Conservation (phyloP, 2,329 filamentous ascomycete genomes). For the Ophiosphaerella herpotricha region DNA sequence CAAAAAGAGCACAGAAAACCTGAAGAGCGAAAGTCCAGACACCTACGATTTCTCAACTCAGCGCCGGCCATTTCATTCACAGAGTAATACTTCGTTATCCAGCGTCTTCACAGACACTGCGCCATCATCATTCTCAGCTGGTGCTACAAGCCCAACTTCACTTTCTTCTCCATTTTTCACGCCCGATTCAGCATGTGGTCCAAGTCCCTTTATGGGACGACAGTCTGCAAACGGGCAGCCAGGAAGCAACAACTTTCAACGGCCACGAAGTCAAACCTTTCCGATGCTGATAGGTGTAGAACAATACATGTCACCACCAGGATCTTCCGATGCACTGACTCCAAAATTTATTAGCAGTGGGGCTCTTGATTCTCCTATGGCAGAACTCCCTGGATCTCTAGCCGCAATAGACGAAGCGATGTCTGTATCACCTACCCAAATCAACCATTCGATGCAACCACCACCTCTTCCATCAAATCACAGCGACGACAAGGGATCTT, state of each 20-base stretch:
- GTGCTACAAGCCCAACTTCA: slow-evolving; percentile 73
- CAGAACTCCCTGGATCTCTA: slow-evolving; percentile 49
- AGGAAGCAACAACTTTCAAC: slow-evolving; percentile 63
- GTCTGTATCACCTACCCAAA: slow-evolving; percentile 39
- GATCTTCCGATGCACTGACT: slow-evolving; percentile 59
- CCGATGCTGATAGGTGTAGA: slow-evolving; percentile 69
- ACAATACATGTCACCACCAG: slow-evolving; percentile 57
- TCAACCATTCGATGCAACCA: slow-evolving; percentile 52
- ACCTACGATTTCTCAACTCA: slow-evolving; percentile 64
- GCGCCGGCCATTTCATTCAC: slow-evolving; percentile 69
- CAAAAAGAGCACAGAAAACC: slow-evolving; percentile 70
- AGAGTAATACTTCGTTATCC: slow-evolving; percentile 67
- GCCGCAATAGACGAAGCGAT: slow-evolving; percentile 49
- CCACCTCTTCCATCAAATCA: slow-evolving; percentile 49
- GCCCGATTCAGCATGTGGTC: slow-evolving; percentile 68
- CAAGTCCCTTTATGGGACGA: slow-evolving; percentile 65
- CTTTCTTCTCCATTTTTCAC: slow-evolving; percentile 78
- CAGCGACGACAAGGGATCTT: slow-evolving; percentile 24
- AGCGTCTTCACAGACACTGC: slow-evolving; percentile 69
- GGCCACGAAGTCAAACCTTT: slow-evolving; percentile 87
- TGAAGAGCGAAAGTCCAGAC: slow-evolving; percentile 62
- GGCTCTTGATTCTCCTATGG: slow-evolving; percentile 57
- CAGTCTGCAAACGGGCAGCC: slow-evolving; percentile 54
- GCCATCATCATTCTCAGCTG: slow-evolving; percentile 70
- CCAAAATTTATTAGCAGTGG: slow-evolving; percentile 57